Conservation (phyloP, 306 rosid species). For the Prunus mume region DNA sequence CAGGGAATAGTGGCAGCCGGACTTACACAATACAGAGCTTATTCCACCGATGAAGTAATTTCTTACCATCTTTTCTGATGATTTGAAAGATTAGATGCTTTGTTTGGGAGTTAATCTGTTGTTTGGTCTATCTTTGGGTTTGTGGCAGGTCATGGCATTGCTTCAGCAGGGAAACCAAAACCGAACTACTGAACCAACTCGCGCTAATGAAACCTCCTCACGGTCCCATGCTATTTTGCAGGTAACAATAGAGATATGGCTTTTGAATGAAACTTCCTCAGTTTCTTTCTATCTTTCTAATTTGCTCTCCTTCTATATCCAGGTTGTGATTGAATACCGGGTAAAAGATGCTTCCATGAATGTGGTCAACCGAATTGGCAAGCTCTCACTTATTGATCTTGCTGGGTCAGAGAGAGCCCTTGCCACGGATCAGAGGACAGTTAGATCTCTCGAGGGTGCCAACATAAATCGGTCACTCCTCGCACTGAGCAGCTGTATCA, state of each 20-base stretch:
- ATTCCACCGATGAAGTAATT: slow-evolving; percentile 90
- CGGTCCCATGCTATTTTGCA: slow-evolving; percentile 98
- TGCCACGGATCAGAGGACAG: slow-evolving; percentile 92
- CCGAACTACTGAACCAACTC: slow-evolving; percentile 97
- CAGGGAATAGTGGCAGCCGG: slow-evolving; percentile 96
- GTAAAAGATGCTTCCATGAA: slow-evolving; percentile 75
- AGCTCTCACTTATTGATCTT: slow-evolving; percentile 92
- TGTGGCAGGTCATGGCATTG: slow-evolving; percentile 84
- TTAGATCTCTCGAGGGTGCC: slow-evolving; percentile 94
- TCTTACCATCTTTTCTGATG: slow-evolving; percentile 7
- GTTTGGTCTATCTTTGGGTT: slow-evolving; percentile 21
- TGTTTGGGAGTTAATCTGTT: slow-evolving; percentile 9
- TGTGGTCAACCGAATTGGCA: slow-evolving; percentile 68
- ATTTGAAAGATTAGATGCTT: not conserved
- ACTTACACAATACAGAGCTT: slow-evolving; percentile 90
- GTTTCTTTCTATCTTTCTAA: not conserved
- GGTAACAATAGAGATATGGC: slow-evolving; percentile 36
- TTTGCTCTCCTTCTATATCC: slow-evolving; percentile 16
- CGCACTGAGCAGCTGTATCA: slow-evolving; percentile 94
- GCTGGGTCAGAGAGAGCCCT: slow-evolving; percentile 99
- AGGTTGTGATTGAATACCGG: slow-evolving; percentile 85
- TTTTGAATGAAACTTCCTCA: not conserved
- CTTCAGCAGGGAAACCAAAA: slow-evolving; percentile 92
- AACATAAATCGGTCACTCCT: slow-evolving; percentile 91
- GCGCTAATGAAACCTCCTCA: slow-evolving; percentile 89